Evolutionary conservation across 805 yeast species (phyloP).

Genomic region (Suhomyces pyralidae): DNA sequence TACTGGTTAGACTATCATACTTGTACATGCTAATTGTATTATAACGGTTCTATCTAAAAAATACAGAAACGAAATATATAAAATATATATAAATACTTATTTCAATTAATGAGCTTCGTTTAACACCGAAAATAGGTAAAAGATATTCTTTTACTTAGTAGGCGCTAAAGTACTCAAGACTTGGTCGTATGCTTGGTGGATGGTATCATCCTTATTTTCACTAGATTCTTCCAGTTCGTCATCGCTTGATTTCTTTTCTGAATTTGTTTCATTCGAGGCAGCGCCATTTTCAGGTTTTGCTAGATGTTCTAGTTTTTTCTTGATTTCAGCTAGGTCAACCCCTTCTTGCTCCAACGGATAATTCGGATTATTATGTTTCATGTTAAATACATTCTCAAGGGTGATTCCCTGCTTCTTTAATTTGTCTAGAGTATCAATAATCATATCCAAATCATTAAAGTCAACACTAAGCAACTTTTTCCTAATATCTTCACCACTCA

Average conservation of each 20-base stretch:
- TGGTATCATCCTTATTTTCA: constrained; percentile 6
- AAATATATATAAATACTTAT: not conserved
- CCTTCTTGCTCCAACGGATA: constrained; percentile 8
- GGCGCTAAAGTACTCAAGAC: constrained; percentile 12
- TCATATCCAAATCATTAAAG: constrained; percentile 32
- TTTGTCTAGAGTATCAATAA: constrained; percentile 28
- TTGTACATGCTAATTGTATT: constrained; percentile 1
- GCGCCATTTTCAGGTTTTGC: not conserved
- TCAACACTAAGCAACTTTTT: constrained; percentile 28
- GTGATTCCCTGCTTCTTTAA: constrained; percentile 33
- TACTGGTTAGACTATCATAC: constrained; percentile 3
- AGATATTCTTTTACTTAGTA: not conserved
- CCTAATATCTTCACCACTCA: constrained; percentile 41
- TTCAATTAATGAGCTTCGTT: not conserved
- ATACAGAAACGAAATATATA: not conserved
- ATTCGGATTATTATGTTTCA: not conserved
- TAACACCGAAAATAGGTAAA: not conserved
- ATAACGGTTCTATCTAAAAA: not conserved
- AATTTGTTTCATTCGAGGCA: not conserved
- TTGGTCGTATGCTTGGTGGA: constrained; percentile 19
- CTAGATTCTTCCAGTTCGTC: not conserved
- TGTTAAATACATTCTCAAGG: constrained; percentile 20
- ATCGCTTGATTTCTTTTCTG: not conserved
- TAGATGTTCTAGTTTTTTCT: constrained; percentile 6
- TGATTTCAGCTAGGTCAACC: constrained; percentile 11